Percentiles rank a stretch among this genome's conserved stretches.
These are phyloP conservation scores for Paramyrothecium roridum DNA, from an alignment of 2,329 filamentous ascomycete species.

Conservation along the genomic window DNA sequence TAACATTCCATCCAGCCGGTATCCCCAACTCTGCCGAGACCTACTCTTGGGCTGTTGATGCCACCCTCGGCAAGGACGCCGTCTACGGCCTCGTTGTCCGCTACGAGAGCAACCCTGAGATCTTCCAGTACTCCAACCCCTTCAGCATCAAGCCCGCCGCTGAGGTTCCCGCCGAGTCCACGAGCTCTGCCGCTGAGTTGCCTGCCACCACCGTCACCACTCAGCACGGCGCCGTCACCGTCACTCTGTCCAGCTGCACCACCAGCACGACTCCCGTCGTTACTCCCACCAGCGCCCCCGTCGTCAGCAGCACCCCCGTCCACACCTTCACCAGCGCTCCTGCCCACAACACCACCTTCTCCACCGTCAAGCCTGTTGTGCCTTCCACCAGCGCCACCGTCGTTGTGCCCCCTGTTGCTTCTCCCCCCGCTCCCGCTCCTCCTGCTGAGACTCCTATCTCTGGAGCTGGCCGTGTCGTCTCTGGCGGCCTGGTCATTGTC, in stretches of 20 bases:
- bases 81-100: constrained; percentile 58
- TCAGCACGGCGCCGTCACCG: constrained; percentile 24
- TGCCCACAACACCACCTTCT: constrained; percentile 14
- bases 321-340: constrained; percentile 10
- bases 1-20: constrained; percentile 31
- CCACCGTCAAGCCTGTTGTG: constrained; percentile 20
- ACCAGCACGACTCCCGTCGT: constrained; percentile 4
- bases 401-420: constrained; percentile 15
- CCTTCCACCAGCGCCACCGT: constrained; percentile 5
- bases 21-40: constrained; percentile 40
- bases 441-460: constrained; percentile 10
- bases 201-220: constrained; percentile 23
- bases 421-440: constrained; percentile 15
- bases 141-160: constrained; percentile 47
- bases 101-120: constrained; percentile 39
- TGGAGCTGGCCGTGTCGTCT: constrained; percentile 26
- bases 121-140: constrained; percentile 62
- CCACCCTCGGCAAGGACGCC: constrained; percentile 37
- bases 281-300: constrained; percentile 14
- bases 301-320: constrained; percentile 15
- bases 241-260: constrained; percentile 18
- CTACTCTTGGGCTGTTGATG: constrained; percentile 50
- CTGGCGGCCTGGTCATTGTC: constrained; percentile 33
- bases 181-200: constrained; percentile 18
- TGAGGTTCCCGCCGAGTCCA: constrained; percentile 12